Percentiles rank a stretch among this genome's conserved stretches.
Conservation (phyloP, 2,329 filamentous ascomycete genomes). For the Lachnellula occidentalis region DNA sequence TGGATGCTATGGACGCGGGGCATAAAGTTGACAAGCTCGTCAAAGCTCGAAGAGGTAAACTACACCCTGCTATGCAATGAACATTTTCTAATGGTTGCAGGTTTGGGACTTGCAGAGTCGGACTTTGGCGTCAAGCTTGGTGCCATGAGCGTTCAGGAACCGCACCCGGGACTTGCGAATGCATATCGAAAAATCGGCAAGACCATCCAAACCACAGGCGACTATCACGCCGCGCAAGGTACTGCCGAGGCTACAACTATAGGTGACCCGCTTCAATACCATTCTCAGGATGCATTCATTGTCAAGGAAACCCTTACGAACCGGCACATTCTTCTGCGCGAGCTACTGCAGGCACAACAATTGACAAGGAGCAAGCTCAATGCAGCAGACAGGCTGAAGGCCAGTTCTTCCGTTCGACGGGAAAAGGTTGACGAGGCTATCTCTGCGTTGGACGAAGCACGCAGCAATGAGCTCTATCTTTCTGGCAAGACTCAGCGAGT, state of each 20-base stretch:
- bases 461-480: constrained; percentile 74
- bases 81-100: constrained; percentile 44
- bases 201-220: constrained; percentile 85
- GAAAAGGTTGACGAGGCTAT: constrained; percentile 99
- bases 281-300: constrained; percentile 92
- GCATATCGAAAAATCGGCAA: constrained; percentile 95
- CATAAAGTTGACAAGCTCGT: constrained; percentile 95
- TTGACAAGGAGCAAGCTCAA: constrained; percentile 74
- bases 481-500: constrained; percentile 83
- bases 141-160: constrained; percentile 83
- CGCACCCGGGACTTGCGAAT: constrained; percentile 77
- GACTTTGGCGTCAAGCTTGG: constrained; percentile 90
- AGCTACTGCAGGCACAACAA: constrained; percentile 88
- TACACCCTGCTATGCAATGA: constrained; percentile 6
- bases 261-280: constrained; percentile 88
- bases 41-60: constrained; percentile 79
- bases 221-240: constrained; percentile 93
- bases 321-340: constrained; percentile 90
- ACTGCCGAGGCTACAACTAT: constrained; percentile 94
- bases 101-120: constrained; percentile 83
- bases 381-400: constrained; percentile 83
- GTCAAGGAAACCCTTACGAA: constrained; percentile 98
- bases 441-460: constrained; percentile 78
- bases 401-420: constrained; percentile 76
- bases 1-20: constrained; percentile 92